These are phyloP conservation scores for Calcarisporium arbuscula DNA, from an alignment of 2,329 filamentous ascomycete species.

Conservation along the genomic window DNA sequence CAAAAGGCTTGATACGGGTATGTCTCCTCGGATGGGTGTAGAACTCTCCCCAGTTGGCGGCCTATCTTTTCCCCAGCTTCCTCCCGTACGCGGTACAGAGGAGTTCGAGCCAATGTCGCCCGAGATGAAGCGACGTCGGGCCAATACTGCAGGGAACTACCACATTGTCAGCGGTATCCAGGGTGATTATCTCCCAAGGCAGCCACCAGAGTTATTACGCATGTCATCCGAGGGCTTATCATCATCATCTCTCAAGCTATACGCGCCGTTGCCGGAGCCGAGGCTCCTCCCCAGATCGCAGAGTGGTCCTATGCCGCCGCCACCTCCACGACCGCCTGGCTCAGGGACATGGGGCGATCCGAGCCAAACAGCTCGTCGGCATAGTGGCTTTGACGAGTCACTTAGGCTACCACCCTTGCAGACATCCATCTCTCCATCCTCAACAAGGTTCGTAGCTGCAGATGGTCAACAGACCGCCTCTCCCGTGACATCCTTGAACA, in stretches of 20 bases:
- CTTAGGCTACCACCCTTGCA: constrained; percentile 48
- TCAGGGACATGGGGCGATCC: constrained; percentile 22
- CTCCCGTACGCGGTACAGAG: constrained; percentile 21
- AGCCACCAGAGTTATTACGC: constrained; percentile 12
- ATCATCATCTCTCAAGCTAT: constrained; percentile 13
- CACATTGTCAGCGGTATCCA: constrained; percentile 16
- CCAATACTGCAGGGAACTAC: constrained; percentile 36
- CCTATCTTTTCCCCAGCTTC: constrained; percentile 16
- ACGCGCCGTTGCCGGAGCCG: constrained; percentile 23
- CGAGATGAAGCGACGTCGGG: constrained; percentile 58
- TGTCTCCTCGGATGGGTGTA: constrained; percentile 21
- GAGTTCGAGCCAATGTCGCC: constrained; percentile 35
- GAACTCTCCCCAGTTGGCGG: constrained; percentile 18
- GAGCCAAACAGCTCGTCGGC: constrained; percentile 27
- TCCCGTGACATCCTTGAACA: constrained; percentile 21
- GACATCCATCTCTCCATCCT: constrained; percentile 30
- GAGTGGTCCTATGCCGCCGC: constrained; percentile 45
- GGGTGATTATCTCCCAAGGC: constrained; percentile 8
- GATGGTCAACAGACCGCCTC: constrained; percentile 20
- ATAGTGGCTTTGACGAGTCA: constrained; percentile 47
- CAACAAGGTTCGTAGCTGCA: constrained; percentile 16
- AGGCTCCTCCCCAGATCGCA: constrained; percentile 23
- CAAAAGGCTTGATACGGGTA: constrained; percentile 16
- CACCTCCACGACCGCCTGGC: constrained; percentile 40
- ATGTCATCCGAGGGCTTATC: constrained; percentile 15